phyloP scores from a whole-genome alignment of 2,329 filamentous ascomycete genomes.

The Penicillium sp. region DNA sequence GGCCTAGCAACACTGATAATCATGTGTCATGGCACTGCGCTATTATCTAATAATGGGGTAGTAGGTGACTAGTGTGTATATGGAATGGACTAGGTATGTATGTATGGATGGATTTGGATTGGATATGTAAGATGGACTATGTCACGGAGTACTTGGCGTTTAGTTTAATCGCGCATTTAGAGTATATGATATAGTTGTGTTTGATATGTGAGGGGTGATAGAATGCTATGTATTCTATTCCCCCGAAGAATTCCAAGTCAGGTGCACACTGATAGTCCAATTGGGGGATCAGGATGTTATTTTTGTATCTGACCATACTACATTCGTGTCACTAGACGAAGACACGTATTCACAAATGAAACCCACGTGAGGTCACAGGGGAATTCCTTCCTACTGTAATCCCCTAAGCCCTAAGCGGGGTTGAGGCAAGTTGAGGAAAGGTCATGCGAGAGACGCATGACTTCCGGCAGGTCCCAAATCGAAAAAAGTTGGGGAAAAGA shows the following conservation, averaged over 20 bases:
- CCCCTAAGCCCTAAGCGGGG: background rate
- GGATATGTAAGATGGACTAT: background rate
- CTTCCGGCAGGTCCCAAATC: background rate
- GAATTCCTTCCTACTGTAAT: background rate
- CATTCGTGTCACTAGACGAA: background rate
- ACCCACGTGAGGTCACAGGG: background rate
- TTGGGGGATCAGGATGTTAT: conserved; percentile 3
- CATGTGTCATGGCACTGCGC: conserved; percentile 24
- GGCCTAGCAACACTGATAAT: conserved; percentile 16
- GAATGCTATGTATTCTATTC: background rate
- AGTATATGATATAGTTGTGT: background rate
- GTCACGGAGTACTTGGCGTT: background rate
- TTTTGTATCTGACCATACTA: background rate
- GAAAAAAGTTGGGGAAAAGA: conserved; percentile 20
- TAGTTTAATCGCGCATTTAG: conserved; percentile 3
- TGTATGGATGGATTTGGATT: background rate
- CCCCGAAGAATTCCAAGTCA: background rate
- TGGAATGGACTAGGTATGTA: background rate
- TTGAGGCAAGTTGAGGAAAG: too few relatives aligned
- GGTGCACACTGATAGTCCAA: background rate
- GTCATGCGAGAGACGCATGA: background rate
- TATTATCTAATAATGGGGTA: conserved; percentile 23
- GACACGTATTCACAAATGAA: background rate
- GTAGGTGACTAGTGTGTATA: background rate
- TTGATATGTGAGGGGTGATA: background rate